Conservation (phyloP, 306 rosid species). For the Psophocarpus tetragonolobus region DNA sequence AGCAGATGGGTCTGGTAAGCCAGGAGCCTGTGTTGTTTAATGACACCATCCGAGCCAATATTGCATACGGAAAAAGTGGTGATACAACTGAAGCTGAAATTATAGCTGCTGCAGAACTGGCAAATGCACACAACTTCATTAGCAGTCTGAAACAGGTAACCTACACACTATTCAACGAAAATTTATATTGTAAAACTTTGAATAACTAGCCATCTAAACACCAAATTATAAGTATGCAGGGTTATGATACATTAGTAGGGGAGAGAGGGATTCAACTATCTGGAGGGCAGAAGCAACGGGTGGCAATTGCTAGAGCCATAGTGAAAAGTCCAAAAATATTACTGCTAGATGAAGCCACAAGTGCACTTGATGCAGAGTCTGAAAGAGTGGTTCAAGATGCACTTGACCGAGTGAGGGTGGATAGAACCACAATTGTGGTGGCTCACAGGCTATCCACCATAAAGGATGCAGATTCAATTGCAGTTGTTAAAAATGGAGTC, state of each 20-base stretch:
- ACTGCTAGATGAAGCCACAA: constrained; percentile 75
- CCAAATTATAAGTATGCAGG: constrained; percentile 41
- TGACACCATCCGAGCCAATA: constrained; percentile 76
- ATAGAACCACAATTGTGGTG: constrained; percentile 66
- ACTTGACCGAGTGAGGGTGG: constrained; percentile 58
- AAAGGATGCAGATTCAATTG: constrained; percentile 66
- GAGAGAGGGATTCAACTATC: constrained; percentile 76
- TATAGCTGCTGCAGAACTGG: constrained; percentile 65
- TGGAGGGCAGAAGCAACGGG: constrained; percentile 84
- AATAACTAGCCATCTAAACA: background rate
- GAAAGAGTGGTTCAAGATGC: constrained; percentile 78
- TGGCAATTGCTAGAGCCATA: constrained; percentile 76
- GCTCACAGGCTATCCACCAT: constrained; percentile 74
- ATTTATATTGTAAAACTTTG: background rate
- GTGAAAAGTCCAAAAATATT: constrained; percentile 67
- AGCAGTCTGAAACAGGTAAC: constrained; percentile 64
- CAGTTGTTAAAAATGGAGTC: constrained; percentile 64
- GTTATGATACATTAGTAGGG: constrained; percentile 67
- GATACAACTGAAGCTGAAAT: constrained; percentile 62
- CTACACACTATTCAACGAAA: background rate
- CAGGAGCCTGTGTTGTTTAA: constrained; percentile 79
- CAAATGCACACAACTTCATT: constrained; percentile 80
- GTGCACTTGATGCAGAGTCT: constrained; percentile 85
- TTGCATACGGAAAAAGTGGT: constrained; percentile 67
- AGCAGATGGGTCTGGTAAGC: constrained; percentile 77